These are phyloP conservation scores for Marasmius oreades DNA, from an alignment of 1,284 basidiomycete genomes.

Conservation along the genomic window DNA sequence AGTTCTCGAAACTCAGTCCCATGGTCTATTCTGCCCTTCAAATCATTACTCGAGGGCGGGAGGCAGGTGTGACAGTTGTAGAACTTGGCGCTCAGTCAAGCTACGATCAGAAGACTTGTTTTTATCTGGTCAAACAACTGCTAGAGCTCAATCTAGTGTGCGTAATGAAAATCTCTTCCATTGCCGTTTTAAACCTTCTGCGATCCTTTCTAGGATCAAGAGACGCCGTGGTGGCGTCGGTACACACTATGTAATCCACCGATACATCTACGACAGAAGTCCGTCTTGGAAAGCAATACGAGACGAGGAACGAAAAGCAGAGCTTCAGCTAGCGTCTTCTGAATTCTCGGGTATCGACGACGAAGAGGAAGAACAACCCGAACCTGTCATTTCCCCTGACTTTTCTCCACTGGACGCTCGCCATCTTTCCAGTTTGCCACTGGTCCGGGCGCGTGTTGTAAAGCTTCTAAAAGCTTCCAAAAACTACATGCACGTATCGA, in stretches of 20 bases:
- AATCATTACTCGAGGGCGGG: slow-evolving; percentile 76
- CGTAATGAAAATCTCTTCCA: slow-evolving; percentile 22
- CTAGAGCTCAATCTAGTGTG: slow-evolving; percentile 73
- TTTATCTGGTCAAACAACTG: slow-evolving; percentile 78
- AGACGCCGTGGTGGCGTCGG: slow-evolving; percentile 74
- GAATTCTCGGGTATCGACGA: slow-evolving; percentile 25
- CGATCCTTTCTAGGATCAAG: slow-evolving; percentile 51
- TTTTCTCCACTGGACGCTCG: slow-evolving; percentile 75
- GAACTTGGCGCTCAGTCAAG: slow-evolving; percentile 75
- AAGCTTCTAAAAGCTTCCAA: slow-evolving; percentile 66
- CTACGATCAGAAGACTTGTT: slow-evolving; percentile 88
- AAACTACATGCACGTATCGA: slow-evolving; percentile 62
- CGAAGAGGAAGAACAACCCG: slow-evolving; percentile 33
- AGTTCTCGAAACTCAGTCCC: slow-evolving; percentile 77
- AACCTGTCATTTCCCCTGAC: slow-evolving; percentile 31
- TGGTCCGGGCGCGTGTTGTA: slow-evolving; percentile 63
- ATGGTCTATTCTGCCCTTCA: slow-evolving; percentile 88
- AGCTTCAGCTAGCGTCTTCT: slow-evolving; percentile 29
- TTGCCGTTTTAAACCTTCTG: slow-evolving; percentile 3
- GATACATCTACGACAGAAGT: slow-evolving; percentile 72
- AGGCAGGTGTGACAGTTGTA: slow-evolving; percentile 74
- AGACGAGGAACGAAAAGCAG: slow-evolving; percentile 55
- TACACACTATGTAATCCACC: slow-evolving; percentile 72
- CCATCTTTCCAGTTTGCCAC: slow-evolving; percentile 67
- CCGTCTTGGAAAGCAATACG: slow-evolving; percentile 68